A percentile compares a stretch with the other conserved stretches of the same genome.
Conservation (phyloP, 2,329 filamentous ascomycete species). For the Fusarium coffeatum region DNA sequence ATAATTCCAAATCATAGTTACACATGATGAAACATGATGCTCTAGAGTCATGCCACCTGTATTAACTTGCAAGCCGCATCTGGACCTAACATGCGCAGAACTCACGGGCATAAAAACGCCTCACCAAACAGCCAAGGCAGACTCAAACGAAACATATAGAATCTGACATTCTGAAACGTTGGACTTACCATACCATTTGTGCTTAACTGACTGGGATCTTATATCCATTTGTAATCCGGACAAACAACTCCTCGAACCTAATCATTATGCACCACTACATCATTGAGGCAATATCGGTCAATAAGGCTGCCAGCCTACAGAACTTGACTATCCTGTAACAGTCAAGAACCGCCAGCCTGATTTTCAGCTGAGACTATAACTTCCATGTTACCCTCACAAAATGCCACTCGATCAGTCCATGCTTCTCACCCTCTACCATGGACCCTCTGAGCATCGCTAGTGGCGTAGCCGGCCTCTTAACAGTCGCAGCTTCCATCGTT, state of each 20-base stretch:
- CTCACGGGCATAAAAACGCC: background rate
- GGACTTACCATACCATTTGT: background rate
- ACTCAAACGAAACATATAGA: background rate
- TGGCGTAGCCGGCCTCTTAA: slow-evolving; percentile 18
- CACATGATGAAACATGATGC: background rate
- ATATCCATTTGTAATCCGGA: background rate
- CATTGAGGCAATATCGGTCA: slow-evolving; percentile 17
- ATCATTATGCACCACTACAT: slow-evolving; percentile 4
- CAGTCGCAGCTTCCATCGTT: slow-evolving; percentile 13
- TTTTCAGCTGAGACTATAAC: slow-evolving; percentile 8
- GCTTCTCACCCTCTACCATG: background rate
- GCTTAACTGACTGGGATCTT: background rate
- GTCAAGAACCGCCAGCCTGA: slow-evolving; percentile 8
- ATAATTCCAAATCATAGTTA: background rate
- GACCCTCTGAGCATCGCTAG: slow-evolving; percentile 24
- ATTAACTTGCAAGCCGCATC: background rate
- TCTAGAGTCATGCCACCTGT: background rate
- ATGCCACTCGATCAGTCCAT: background rate
- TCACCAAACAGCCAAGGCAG: background rate
- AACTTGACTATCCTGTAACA: background rate
- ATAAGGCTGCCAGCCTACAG: slow-evolving; percentile 1
- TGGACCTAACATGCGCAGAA: background rate
- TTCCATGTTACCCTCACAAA: background rate
- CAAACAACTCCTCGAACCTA: background rate
- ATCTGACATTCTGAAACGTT: background rate